These are phyloP conservation scores for Gamarada debralockiae DNA, from an alignment of 495 filamentous ascomycete species.

Conservation along the genomic window DNA sequence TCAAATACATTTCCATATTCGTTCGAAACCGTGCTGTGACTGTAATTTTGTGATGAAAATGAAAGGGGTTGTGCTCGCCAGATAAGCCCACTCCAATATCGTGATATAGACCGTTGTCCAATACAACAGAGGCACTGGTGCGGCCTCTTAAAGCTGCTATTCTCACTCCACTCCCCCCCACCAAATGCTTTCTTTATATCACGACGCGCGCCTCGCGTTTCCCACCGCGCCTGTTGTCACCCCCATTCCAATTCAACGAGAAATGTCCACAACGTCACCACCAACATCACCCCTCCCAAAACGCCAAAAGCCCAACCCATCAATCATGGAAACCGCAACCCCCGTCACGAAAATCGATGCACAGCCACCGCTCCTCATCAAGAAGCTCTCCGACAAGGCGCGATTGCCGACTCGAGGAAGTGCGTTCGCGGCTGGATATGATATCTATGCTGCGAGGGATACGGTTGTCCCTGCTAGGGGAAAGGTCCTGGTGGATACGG, in stretches of 20 bases:
- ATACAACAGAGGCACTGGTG: no score
- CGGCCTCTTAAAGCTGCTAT: no score
- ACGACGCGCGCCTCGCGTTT: background rate
- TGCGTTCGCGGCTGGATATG: constrained; percentile 88
- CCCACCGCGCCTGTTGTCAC: background rate
- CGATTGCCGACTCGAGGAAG: constrained; percentile 81
- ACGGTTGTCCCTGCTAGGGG: constrained; percentile 76
- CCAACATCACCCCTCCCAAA: constrained; percentile 58
- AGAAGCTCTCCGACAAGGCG: constrained; percentile 74
- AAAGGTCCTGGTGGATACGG: constrained; percentile 84
- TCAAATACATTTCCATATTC: no score
- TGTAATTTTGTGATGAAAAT: no score
- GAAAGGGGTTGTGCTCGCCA: no score
- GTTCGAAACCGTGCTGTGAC: no score
- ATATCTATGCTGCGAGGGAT: constrained; percentile 72
- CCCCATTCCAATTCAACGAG: constrained; percentile 30
- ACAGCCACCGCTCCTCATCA: constrained; percentile 46
- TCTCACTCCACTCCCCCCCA: no score
- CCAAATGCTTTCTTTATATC: no score
- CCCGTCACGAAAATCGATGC: constrained; percentile 24
- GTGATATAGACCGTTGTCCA: no score
- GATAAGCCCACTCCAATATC: no score
- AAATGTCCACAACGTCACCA: constrained; percentile 38
- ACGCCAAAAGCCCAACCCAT: constrained; percentile 45
- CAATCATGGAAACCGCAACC: constrained; percentile 24